A percentile compares a stretch with the other conserved stretches of the same genome.
These are phyloP conservation scores for Cudoniella acicularis DNA, from an alignment of 495 filamentous ascomycete species.

Conservation along the genomic window DNA sequence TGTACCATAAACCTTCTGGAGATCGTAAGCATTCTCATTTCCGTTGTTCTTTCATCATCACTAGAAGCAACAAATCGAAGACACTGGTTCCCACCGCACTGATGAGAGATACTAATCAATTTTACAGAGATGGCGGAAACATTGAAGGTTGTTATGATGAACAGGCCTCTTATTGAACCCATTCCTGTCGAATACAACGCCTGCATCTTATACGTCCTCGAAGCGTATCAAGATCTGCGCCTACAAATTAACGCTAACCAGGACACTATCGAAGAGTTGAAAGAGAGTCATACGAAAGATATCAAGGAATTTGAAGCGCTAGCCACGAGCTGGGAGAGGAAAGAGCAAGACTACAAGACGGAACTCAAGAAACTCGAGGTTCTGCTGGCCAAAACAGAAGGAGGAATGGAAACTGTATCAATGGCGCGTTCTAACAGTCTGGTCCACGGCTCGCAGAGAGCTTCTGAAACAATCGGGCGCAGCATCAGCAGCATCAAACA, in stretches of 20 bases:
- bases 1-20: conserved; percentile 22
- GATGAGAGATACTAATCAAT: background rate
- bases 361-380: conserved; percentile 49
- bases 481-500: conserved; percentile 9
- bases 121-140: conserved; percentile 20
- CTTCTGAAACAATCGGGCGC: background rate
- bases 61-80: no score
- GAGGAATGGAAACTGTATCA: conserved; percentile 43
- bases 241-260: conserved; percentile 11
- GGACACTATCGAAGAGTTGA: conserved; percentile 14
- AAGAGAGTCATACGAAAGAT: conserved; percentile 13
- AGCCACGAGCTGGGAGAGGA: conserved; percentile 13
- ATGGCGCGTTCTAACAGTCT: conserved; percentile 41
- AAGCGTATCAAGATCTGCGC: conserved; percentile 22
- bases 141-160: conserved; percentile 26
- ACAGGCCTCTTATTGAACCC: conserved; percentile 5
- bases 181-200: conserved; percentile 24
- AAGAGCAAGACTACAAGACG: conserved; percentile 33
- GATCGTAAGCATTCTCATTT: conserved; percentile 8
- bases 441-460: conserved; percentile 11
- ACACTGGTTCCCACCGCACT: no score
- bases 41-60: no score
- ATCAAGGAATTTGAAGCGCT: conserved; percentile 19
- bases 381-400: conserved; percentile 37
- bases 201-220: conserved; percentile 22